Evolutionary conservation across 176 grass and related monocot genomes (phyloP), one percentile per base, ranked within the genome.

Genomic region (Ensete ventricosum): DNA sequence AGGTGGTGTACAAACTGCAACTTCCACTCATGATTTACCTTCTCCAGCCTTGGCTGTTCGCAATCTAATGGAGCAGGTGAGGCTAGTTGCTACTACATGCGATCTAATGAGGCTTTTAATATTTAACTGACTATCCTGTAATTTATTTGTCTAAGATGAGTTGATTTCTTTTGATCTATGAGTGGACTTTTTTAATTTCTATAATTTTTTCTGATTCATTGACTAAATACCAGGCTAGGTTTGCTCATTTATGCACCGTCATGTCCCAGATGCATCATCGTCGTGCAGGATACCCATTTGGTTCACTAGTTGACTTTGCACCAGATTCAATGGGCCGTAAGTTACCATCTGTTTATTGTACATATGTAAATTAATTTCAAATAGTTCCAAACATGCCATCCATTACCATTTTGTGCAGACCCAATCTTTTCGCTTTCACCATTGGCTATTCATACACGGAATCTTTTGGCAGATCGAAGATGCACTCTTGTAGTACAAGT

Each of bases 191-290:
- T 52, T 10, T 21, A 12, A 2, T 52, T 71, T 9, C 9, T 51
- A 14, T 62, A 10, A 13, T 52, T 51, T 54, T 72, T 72, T 6
- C 19, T 5, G 11, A 13, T 73, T 14, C 19, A 25, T 26, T 55
- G 1, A 23, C 19, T 55, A 55, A 54, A 74, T 70, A 14, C 54
- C 84, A 98, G 91, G 88, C 95, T 1, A 82, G 91, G 2, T 99
- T 99, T 83, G 95, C 95, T 80, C 88, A 99, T 73, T 81, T 99
- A 49, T 99, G 88, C 79, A 89, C 95, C 68, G 84, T 93, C 34
- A 99, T 99, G 95, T 99, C 95, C 62, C 81, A 87, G 69, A 99
- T 99, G 95, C 95, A 99, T 62, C 95, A 99, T 76, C 88, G 84
- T 21, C 88, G 95, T 11, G 76, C 88, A 73, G 95, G 90, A 22